Conservation (phyloP, 2,329 filamentous ascomycete genomes). For the Macrophomina tecta region DNA sequence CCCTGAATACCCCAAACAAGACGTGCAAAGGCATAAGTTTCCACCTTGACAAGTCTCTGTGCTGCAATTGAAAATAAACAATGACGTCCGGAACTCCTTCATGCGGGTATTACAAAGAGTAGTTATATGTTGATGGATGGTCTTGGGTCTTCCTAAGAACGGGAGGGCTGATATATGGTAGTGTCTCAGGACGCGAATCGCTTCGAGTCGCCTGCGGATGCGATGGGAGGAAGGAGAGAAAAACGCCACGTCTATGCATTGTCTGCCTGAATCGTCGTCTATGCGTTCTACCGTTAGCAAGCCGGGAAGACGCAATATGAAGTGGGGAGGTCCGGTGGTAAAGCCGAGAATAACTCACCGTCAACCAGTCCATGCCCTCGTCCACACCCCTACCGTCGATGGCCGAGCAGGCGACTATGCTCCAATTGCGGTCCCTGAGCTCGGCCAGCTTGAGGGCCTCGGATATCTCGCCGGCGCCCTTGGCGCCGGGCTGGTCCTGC, state of each 20-base stretch:
- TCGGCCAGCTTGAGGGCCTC: slow-evolving; percentile 90
- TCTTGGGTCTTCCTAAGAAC: neutral
- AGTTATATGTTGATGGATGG: neutral
- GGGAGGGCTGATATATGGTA: neutral
- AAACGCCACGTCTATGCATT: slow-evolving; percentile 24
- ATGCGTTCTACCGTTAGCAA: neutral
- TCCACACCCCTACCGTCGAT: slow-evolving; percentile 93
- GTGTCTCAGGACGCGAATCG: neutral
- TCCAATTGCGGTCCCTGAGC: slow-evolving; percentile 97
- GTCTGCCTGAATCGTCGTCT: slow-evolving; percentile 28
- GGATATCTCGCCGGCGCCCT: slow-evolving; percentile 95
- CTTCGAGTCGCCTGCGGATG: neutral
- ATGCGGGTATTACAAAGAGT: slow-evolving; percentile 27
- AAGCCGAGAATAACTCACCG: slow-evolving; percentile 62
- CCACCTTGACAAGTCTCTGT: slow-evolving; percentile 8
- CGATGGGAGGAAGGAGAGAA: neutral
- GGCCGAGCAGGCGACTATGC: slow-evolving; percentile 95
- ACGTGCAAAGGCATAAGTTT: neutral
- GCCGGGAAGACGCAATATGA: no score
- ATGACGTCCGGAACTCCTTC: slow-evolving; percentile 24
- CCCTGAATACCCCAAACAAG: neutral
- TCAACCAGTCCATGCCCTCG: slow-evolving; percentile 99
- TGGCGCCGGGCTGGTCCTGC: slow-evolving; percentile 96
- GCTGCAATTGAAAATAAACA: neutral
- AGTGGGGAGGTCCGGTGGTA: no score